These are phyloP conservation scores for Populus alba DNA, from an alignment of 345 rosid species.

Conservation along the genomic window DNA sequence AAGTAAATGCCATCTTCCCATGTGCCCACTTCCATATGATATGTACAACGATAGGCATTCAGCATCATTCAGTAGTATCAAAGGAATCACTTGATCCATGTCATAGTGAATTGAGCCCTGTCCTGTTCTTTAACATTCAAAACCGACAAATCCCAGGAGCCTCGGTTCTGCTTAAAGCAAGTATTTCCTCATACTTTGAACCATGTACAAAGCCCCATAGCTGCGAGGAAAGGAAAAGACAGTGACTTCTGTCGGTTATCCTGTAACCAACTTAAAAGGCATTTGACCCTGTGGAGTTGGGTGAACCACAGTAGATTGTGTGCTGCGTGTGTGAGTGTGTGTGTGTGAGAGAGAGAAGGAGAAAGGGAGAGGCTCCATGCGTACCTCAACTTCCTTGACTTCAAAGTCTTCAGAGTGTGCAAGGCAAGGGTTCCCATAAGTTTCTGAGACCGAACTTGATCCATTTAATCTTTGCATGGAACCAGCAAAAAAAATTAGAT, in stretches of 20 bases:
- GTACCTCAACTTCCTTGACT: constrained; percentile 90
- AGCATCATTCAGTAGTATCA: background rate
- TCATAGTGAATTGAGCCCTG: background rate
- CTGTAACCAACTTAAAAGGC: background rate
- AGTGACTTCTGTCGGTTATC: background rate
- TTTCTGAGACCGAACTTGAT: constrained; percentile 88
- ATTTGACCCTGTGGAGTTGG: no score
- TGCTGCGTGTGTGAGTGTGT: background rate
- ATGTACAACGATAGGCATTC: background rate
- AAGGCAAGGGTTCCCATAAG: constrained; percentile 90
- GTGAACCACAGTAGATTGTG: background rate
- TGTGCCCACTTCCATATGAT: background rate
- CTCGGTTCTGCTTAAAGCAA: constrained; percentile 58
- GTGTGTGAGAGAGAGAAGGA: background rate
- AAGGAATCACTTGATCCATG: constrained; percentile 1
- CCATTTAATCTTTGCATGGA: constrained; percentile 58
- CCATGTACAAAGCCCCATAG: constrained; percentile 90
- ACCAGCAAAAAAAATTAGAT: background rate
- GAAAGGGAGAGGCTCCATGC: background rate
- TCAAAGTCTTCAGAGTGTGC: constrained; percentile 76
- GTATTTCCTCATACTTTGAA: constrained; percentile 80
- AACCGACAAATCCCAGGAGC: constrained; percentile 82
- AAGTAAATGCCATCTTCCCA: background rate
- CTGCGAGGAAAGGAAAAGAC: constrained; percentile 36
- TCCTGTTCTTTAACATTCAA: constrained; percentile 26